phyloP scores from a whole-genome alignment of 805 yeast species.

The Kodamaea laetipori region DNA sequence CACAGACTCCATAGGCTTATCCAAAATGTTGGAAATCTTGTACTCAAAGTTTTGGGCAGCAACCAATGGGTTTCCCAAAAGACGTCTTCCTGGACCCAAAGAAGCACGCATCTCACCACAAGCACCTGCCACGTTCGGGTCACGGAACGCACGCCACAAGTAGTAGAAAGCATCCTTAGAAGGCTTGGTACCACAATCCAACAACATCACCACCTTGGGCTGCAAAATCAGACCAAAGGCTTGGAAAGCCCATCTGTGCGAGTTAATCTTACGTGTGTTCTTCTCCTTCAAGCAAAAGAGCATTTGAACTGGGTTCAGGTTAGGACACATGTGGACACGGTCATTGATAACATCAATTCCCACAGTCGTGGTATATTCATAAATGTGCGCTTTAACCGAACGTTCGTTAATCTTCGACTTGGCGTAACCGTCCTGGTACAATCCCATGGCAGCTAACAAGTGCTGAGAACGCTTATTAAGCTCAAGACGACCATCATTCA shows the following conservation, averaged over 20 bases:
- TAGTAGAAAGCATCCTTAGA: slow-evolving; percentile 80
- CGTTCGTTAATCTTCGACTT: slow-evolving; percentile 84
- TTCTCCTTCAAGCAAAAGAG: slow-evolving; percentile 87
- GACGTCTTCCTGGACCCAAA: slow-evolving; percentile 56
- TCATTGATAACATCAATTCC: slow-evolving; percentile 74
- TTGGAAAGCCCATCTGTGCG: slow-evolving; percentile 96
- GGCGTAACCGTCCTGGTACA: slow-evolving; percentile 94
- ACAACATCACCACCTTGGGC: slow-evolving; percentile 79
- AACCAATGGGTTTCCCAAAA: slow-evolving; percentile 78
- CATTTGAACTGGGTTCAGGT: slow-evolving; percentile 79
- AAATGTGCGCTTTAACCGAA: slow-evolving; percentile 81
- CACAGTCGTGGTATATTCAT: slow-evolving; percentile 91
- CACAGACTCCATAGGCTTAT: slow-evolving; percentile 92
- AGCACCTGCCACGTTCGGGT: slow-evolving; percentile 89
- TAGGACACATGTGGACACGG: slow-evolving; percentile 67
- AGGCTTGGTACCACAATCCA: slow-evolving; percentile 96
- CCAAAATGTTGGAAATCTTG: slow-evolving; percentile 91
- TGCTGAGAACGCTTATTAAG: slow-evolving; percentile 79
- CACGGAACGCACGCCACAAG: slow-evolving; percentile 84
- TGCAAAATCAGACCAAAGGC: slow-evolving; percentile 81
- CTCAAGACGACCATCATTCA: slow-evolving; percentile 89
- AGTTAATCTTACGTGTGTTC: slow-evolving; percentile 86
- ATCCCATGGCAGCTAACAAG: slow-evolving; percentile 81
- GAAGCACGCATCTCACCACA: slow-evolving; percentile 95
- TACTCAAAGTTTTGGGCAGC: slow-evolving; percentile 98